phyloP scores from a whole-genome alignment of 768 basidiomycete genomes.

The Tremella yokohamensis region DNA sequence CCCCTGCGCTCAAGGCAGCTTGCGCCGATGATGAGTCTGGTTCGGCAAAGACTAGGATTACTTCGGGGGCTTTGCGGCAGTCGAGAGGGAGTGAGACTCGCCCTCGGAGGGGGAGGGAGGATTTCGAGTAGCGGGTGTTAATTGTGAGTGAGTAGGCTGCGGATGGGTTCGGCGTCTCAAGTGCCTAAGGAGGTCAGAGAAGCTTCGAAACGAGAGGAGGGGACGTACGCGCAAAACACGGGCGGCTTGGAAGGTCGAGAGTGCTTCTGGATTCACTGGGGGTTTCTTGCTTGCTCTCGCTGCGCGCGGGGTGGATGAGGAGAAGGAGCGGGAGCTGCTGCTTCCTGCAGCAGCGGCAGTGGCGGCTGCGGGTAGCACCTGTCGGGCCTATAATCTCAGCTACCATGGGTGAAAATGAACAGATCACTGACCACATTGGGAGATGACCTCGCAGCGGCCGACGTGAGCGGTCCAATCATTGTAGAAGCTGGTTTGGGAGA shows the following conservation, averaged over 20 bases:
- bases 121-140: conserved; percentile 72
- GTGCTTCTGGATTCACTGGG: conserved; percentile 43
- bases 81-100: conserved; percentile 80
- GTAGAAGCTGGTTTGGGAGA: too few relatives aligned
- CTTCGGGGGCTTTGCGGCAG: conserved; percentile 61
- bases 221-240: conserved; percentile 46
- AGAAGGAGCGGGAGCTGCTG: not conserved
- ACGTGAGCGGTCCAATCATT: too few relatives aligned
- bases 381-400: too few relatives aligned
- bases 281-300: conserved; percentile 19
- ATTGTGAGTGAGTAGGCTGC: conserved; percentile 76
- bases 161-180: conserved; percentile 72
- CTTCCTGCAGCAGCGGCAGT: too few relatives aligned
- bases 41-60: conserved; percentile 89
- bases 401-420: too few relatives aligned
- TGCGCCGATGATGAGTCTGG: conserved; percentile 64
- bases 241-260: conserved; percentile 46
- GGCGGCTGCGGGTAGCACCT: too few relatives aligned
- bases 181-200: conserved; percentile 58
- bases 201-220: not conserved
- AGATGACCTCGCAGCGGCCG: too few relatives aligned
- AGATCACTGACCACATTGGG: too few relatives aligned
- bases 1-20: conserved; percentile 74
- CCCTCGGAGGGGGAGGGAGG: conserved; percentile 80
- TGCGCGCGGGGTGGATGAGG: not conserved